Conservation (phyloP, 176 grass and related monocot genomes). For the Oryza meridionalis region DNA sequence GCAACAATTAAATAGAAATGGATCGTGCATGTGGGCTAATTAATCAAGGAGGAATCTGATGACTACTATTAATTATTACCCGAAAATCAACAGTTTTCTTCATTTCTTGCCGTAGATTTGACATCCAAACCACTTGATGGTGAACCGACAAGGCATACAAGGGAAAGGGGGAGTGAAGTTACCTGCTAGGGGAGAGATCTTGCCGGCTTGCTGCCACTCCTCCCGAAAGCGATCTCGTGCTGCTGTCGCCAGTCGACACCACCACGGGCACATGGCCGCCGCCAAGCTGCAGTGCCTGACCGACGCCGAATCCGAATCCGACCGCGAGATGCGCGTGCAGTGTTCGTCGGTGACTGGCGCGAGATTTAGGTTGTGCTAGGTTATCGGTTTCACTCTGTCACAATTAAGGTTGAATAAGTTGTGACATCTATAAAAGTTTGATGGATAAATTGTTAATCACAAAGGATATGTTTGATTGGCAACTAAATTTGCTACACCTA, state of each 20-base stretch:
- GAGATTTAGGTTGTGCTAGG: not conserved
- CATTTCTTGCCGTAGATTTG: not conserved
- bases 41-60: not conserved
- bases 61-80: not conserved
- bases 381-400: too few species aligned
- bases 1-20: not conserved
- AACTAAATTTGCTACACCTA: too few species aligned
- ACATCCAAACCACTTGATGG: not conserved
- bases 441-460: too few species aligned
- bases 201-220: not conserved
- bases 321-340: not conserved
- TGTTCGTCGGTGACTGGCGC: not conserved
- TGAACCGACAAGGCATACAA: not conserved
- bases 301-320: not conserved
- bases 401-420: too few species aligned
- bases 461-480: too few species aligned
- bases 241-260: not conserved
- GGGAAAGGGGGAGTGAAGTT: not conserved
- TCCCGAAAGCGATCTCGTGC: not conserved
- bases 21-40: not conserved
- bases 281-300: not conserved
- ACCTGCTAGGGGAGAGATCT: not conserved
- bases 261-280: not conserved
- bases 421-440: too few species aligned
- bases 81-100: too few species aligned